Base-by-base conservation (phyloP, 306 rosid genomes). In the Inga oerstediana region DNA sequence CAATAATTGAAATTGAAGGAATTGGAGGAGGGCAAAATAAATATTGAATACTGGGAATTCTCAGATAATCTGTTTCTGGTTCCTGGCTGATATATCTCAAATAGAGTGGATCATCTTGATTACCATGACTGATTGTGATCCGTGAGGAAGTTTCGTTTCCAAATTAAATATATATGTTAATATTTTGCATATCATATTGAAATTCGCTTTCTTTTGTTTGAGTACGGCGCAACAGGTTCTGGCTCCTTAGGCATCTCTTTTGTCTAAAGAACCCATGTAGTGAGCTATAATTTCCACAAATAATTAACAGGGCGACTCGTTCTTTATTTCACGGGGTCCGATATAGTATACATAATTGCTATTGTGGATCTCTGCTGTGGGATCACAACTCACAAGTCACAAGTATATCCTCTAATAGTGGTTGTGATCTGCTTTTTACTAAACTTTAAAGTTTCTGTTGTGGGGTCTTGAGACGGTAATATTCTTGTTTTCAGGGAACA, bases 401-500 rank as follows among this genome's bases (percentile, higher is more conserved):
- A 14, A 14, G 19, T 5, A 13, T 49, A 14, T 70, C 83, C 51
- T 69, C 24, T 30, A 14, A 20, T 68, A 58, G 22, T 65, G 30
- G 35, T 32, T 51, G 35, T 67, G 64, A 75, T 73, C 68, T 72
- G 44, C 61, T 39, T 39, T 39, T 52, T 56, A 0, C 8, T 39
- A 6, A 39, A 39, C 43, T 39, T 39, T 6, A 39, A 14, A 80
- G 65, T 49, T 45, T 69, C 74, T 69, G 12, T 9, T 19, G 10
- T 54, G 2, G 61, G 61, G 19, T 75, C 59, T 27, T 80, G 78
- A 80, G 83, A 56, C n/a, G 54, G 54, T 10, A 13, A n/a, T 76
- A 51, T 75, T 90, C 19, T 81, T 82, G 39, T 76, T 85, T 90
- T 78, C 97, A 96, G 98, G 89, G 94, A 91, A 70, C 93, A 96